Evolutionary conservation across 768 basidiomycete genomes (phyloP).

Genomic region (Lactarius akahatsu): DNA sequence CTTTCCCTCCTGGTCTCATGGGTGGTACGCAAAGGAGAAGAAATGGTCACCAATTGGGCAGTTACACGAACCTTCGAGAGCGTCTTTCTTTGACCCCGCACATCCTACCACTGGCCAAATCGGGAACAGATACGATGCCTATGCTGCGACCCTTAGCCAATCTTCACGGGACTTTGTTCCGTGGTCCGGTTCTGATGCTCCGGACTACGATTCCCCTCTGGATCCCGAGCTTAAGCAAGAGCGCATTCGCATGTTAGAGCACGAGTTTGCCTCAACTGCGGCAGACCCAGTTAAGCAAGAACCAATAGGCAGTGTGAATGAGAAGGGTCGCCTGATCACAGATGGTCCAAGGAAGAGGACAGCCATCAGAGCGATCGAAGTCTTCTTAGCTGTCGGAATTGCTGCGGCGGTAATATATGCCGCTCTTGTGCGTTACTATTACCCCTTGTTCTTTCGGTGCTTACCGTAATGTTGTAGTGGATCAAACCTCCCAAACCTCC

Average conservation of each 20-base stretch:
- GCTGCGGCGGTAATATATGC: slow-evolving; percentile 60
- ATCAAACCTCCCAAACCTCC: slow-evolving; percentile 53
- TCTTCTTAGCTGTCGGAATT: slow-evolving; percentile 50
- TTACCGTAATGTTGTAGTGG: slow-evolving; percentile 38
- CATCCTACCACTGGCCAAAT: slow-evolving; percentile 3
- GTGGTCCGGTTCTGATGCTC: slow-evolving; percentile 49
- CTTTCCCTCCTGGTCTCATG: slow-evolving; percentile 63
- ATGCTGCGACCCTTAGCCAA: slow-evolving; percentile 42
- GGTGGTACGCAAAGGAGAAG: slow-evolving; percentile 52
- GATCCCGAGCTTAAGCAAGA: slow-evolving; percentile 61
- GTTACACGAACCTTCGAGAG: slow-evolving; percentile 26
- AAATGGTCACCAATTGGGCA: slow-evolving; percentile 15
- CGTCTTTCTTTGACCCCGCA: slow-evolving; percentile 39
- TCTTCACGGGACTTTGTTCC: slow-evolving; percentile 50
- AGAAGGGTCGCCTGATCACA: slow-evolving; percentile 58
- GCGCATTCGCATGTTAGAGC: slow-evolving; percentile 67
- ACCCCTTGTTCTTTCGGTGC: background rate
- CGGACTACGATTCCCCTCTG: slow-evolving; percentile 44
- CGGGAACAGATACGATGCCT: slow-evolving; percentile 29
- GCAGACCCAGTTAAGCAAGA: slow-evolving; percentile 42
- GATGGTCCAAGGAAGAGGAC: slow-evolving; percentile 61
- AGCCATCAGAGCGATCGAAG: slow-evolving; percentile 47
- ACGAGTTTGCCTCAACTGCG: slow-evolving; percentile 52
- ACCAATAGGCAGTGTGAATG: slow-evolving; percentile 57
- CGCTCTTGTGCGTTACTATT: slow-evolving; percentile 47